Conservation (phyloP, 176 grass and related monocot species). For the Bromus sterilis region DNA sequence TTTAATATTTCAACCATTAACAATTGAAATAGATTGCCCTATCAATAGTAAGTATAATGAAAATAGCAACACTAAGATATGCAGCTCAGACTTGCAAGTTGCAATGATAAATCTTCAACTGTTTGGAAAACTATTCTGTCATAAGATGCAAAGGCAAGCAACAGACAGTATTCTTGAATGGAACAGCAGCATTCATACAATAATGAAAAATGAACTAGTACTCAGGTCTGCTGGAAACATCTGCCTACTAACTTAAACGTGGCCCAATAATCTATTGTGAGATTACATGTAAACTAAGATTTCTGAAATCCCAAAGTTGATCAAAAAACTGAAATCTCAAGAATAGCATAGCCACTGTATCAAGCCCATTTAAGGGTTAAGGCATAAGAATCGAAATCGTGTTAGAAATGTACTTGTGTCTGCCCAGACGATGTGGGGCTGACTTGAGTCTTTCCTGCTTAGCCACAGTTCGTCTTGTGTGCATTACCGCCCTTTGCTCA, state of each 20-base stretch:
- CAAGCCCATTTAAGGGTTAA: background rate
- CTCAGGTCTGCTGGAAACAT: background rate
- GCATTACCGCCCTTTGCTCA: conserved; percentile 70
- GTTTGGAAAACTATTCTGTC: background rate
- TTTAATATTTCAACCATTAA: background rate
- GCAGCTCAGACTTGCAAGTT: background rate
- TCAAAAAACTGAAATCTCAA: too few relatives aligned
- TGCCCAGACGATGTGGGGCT: conserved; percentile 82
- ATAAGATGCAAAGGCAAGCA: background rate
- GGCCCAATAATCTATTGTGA: background rate
- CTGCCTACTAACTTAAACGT: background rate
- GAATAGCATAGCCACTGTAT: background rate
- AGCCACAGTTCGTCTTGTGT: conserved; percentile 42
- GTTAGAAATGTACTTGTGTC: conserved; percentile 61
- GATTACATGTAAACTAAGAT: background rate
- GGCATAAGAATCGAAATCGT: background rate
- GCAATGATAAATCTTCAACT: background rate
- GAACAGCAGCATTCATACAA: background rate
- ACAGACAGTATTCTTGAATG: background rate
- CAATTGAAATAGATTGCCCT: background rate
- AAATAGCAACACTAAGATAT: background rate
- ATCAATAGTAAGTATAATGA: background rate
- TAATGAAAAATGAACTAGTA: background rate
- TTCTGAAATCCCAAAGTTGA: background rate
- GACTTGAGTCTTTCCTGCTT: conserved; percentile 68